These are phyloP conservation scores for Lactifluus hygrophoroides DNA, from an alignment of 768 basidiomycete species.

Conservation along the genomic window DNA sequence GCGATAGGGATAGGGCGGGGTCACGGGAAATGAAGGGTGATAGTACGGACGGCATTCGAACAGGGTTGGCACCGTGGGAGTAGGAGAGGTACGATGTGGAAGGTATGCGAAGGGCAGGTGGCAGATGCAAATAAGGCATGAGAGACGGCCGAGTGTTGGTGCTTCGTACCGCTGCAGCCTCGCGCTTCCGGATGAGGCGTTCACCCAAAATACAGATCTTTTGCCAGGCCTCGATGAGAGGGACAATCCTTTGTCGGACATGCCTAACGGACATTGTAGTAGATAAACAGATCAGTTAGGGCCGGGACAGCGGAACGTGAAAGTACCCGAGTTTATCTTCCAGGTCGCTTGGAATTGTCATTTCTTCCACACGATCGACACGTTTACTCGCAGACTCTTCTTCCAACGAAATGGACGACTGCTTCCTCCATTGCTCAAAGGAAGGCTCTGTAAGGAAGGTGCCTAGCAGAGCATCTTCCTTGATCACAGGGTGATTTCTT, in stretches of 20 bases:
- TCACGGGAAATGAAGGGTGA: conserved; percentile 21
- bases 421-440: conserved; percentile 84
- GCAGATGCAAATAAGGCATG: conserved; percentile 62
- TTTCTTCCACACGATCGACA: conserved; percentile 76
- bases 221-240: conserved; percentile 87
- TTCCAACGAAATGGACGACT: conserved; percentile 64
- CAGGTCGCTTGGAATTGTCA: conserved; percentile 87
- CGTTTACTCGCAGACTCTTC: conserved; percentile 81
- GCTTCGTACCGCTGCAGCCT: conserved; percentile 84
- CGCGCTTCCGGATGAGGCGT: conserved; percentile 80
- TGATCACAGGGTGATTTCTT: conserved; percentile 88
- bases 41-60: conserved; percentile 23
- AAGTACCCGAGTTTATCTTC: conserved; percentile 76
- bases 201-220: conserved; percentile 81
- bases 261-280: conserved; percentile 35
- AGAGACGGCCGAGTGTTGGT: conserved; percentile 49
- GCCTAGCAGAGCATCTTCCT: conserved; percentile 74
- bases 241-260: conserved; percentile 65
- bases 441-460: conserved; percentile 78
- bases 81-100: conserved; percentile 26
- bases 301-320: neutral
- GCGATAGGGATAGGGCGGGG: conserved; percentile 2
- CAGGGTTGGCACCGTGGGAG: conserved; percentile 26
- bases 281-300: neutral
- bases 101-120: conserved; percentile 33